Conservation (phyloP, 768 basidiomycete species). For the Podaxis mareebaensis region DNA sequence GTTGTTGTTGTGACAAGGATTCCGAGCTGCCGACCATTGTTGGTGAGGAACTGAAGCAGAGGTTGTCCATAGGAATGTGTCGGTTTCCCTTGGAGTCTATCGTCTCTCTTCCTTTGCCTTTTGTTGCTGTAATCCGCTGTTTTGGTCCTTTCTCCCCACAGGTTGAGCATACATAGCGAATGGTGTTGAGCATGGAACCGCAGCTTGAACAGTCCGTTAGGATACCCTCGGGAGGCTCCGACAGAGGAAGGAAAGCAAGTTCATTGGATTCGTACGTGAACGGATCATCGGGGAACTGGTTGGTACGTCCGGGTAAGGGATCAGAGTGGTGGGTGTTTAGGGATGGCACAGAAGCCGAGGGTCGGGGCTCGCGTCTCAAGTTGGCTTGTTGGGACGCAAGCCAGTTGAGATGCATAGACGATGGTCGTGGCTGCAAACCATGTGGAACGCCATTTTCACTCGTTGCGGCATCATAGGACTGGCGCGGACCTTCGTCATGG, state of each 20-base stretch:
- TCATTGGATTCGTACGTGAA: constrained; percentile 42
- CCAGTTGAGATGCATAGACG: constrained; percentile 69
- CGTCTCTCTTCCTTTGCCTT: constrained; percentile 52
- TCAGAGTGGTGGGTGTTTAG: constrained; percentile 31
- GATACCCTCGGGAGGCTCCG: constrained; percentile 54
- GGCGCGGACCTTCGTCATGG: constrained; percentile 47
- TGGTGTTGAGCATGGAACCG: constrained; percentile 68
- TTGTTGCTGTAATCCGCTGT: constrained; percentile 23
- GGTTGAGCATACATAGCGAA: constrained; percentile 87
- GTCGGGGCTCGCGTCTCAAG: constrained; percentile 18
- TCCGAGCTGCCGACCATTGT: constrained; percentile 32
- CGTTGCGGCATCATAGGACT: constrained; percentile 23
- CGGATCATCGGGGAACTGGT: constrained; percentile 6
- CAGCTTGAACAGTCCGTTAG: constrained; percentile 87
- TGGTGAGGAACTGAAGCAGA: constrained; percentile 35
- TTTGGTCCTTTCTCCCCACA: constrained; percentile 77
- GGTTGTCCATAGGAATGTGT: constrained; percentile 4
- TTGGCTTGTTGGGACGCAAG: constrained; percentile 51
- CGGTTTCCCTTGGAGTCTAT: constrained; percentile 8
- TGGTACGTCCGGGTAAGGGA: constrained; percentile 22
- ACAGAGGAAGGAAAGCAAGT: constrained; percentile 48
- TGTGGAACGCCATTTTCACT: constrained; percentile 26
- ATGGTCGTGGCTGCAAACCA: constrained; percentile 47
- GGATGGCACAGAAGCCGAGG: constrained; percentile 25
- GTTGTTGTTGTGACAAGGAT: constrained; percentile 5